phyloP scores from a whole-genome alignment of 2,329 filamentous ascomycete species.

The Aspergillus sp. region DNA sequence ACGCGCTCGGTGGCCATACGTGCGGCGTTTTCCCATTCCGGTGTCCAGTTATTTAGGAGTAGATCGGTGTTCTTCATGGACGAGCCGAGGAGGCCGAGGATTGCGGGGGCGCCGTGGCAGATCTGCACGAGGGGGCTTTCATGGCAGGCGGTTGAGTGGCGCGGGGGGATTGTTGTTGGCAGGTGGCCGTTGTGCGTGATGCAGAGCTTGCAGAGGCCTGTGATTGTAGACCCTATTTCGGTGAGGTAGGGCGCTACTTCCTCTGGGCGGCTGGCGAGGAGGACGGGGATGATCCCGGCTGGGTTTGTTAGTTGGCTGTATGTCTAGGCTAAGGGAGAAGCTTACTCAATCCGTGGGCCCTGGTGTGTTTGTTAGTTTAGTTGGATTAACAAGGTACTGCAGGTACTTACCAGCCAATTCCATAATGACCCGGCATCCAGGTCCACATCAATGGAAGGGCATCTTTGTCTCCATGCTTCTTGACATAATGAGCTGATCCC shows the following conservation, averaged over 20 bases:
- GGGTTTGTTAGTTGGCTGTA: neutral
- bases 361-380: slow-evolving; percentile 5
- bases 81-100: slow-evolving; percentile 36
- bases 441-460: slow-evolving; percentile 43
- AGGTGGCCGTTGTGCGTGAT: slow-evolving; percentile 39
- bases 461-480: slow-evolving; percentile 30
- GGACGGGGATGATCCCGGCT: slow-evolving; percentile 39
- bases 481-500: slow-evolving; percentile 29
- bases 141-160: slow-evolving; percentile 6
- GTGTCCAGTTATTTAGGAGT: slow-evolving; percentile 33
- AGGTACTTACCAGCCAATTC: slow-evolving; percentile 38
- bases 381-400: neutral
- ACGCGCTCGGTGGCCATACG: slow-evolving; percentile 33
- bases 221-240: slow-evolving; percentile 38
- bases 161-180: slow-evolving; percentile 36
- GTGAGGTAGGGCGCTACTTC: slow-evolving; percentile 32
- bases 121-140: slow-evolving; percentile 39
- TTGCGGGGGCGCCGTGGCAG: slow-evolving; percentile 42
- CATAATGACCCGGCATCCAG: slow-evolving; percentile 38
- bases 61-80: slow-evolving; percentile 31
- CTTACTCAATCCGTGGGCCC: slow-evolving; percentile 31
- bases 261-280: slow-evolving; percentile 35
- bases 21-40: slow-evolving; percentile 40
- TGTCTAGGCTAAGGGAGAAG: neutral
- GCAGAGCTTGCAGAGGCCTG: slow-evolving; percentile 36